Conservation (phyloP, 2,329 filamentous ascomycete species). For the Coleophoma cylindrospora region DNA sequence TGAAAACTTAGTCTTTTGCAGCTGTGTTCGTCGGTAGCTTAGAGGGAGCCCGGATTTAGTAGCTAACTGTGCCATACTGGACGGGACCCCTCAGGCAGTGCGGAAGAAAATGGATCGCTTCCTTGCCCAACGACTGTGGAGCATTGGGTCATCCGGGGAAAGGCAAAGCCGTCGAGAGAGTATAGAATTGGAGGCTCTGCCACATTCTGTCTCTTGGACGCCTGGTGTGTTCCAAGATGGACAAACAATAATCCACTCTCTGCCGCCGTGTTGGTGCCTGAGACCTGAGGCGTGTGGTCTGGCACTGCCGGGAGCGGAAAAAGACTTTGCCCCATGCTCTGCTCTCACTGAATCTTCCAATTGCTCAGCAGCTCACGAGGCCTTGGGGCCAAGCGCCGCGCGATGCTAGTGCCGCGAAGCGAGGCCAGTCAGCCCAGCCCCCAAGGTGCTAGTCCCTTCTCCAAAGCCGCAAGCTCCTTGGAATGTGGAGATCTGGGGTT, state of each 20-base stretch:
- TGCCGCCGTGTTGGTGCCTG: not conserved
- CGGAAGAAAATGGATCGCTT: not conserved
- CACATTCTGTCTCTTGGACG: not conserved
- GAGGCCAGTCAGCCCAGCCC: not conserved
- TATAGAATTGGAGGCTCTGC: not conserved
- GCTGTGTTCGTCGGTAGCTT: too few relatives aligned
- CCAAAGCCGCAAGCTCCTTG: not conserved
- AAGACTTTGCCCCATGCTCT: not conserved
- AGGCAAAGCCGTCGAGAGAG: not conserved
- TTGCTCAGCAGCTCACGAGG: too few relatives aligned
- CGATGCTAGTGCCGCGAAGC: not conserved
- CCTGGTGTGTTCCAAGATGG: not conserved
- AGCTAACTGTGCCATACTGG: too few relatives aligned
- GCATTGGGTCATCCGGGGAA: not conserved
- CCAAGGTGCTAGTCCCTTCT: not conserved
- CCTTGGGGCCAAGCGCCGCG: too few relatives aligned
- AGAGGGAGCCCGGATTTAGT: too few relatives aligned
- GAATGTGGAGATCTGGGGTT: conserved; percentile 1
- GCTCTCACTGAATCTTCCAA: not conserved
- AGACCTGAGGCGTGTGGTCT: not conserved
- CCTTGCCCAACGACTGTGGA: not conserved
- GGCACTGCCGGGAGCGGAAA: not conserved
- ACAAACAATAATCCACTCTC: not conserved
- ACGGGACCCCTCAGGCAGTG: too few relatives aligned
- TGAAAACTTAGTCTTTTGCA: too few relatives aligned